These are phyloP conservation scores for Populus ilicifolia DNA, from an alignment of 345 rosid species.

Conservation along the genomic window DNA sequence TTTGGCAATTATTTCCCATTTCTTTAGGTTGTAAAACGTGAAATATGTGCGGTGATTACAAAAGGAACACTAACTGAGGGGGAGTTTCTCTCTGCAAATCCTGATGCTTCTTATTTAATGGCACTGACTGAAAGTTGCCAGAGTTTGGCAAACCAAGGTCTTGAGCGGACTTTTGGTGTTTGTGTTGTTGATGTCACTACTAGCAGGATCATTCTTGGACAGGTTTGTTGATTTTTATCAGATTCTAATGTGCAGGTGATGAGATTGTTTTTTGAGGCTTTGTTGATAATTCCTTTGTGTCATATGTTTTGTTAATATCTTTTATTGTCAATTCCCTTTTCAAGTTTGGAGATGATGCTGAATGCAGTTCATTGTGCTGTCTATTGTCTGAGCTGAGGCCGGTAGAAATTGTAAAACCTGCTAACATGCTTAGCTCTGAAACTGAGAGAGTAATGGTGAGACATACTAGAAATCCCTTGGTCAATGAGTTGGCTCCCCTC, in stretches of 20 bases:
- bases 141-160: conserved; percentile 27
- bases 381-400: conserved; percentile 85
- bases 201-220: conserved; percentile 78
- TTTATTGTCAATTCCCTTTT: conserved; percentile 16
- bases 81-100: conserved; percentile 74
- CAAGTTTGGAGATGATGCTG: conserved; percentile 80
- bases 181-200: conserved; percentile 90
- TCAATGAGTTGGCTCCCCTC: conserved; percentile 74
- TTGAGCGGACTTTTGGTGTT: conserved; percentile 57
- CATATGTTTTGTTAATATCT: not conserved
- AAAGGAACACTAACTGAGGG: conserved; percentile 95
- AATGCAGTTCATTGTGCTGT: conserved; percentile 71
- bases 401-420: conserved; percentile 89
- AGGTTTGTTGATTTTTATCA: conserved; percentile 43
- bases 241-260: not conserved
- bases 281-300: not conserved
- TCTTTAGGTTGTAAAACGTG: conserved; percentile 93
- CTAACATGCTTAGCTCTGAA: conserved; percentile 59
- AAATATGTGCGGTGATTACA: conserved; percentile 85
- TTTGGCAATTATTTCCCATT: conserved; percentile 20
- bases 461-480: conserved; percentile 80
- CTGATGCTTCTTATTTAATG: conserved; percentile 88
- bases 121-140: conserved; percentile 63
- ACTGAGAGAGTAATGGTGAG: conserved; percentile 70
- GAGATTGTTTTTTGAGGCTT: not conserved